phyloP scores from a whole-genome alignment of 106 monocot species.

The Allium fistulosum region DNA sequence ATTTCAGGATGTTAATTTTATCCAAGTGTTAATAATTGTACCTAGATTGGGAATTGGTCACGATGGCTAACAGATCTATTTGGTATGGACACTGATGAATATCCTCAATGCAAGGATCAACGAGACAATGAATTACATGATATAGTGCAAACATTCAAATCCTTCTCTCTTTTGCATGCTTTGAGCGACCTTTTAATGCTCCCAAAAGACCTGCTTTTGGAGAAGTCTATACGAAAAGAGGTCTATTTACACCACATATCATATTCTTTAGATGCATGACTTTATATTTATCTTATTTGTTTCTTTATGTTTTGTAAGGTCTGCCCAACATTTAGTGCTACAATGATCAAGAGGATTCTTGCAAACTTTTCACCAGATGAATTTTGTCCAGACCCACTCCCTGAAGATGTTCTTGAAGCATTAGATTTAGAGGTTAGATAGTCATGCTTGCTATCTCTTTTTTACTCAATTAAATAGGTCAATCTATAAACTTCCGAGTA shows the following conservation, averaged over 20 bases:
- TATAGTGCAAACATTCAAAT: constrained; percentile 26
- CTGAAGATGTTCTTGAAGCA: constrained; percentile 43
- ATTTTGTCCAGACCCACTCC: constrained; percentile 78
- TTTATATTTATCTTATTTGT: constrained; percentile 1
- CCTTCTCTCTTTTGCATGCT: constrained; percentile 78
- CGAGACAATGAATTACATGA: constrained; percentile 22
- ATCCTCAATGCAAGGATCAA: constrained; percentile 22
- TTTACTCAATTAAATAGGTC: background rate
- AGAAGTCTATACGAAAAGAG: constrained; percentile 67
- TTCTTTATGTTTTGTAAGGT: constrained; percentile 29
- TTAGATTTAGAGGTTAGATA: constrained; percentile 71
- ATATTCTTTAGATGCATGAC: background rate
- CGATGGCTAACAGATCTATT: constrained; percentile 74
- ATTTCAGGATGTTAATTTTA: background rate
- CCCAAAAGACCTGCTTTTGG: constrained; percentile 87
- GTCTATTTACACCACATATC: constrained; percentile 14
- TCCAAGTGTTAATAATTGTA: background rate
- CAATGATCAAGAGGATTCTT: constrained; percentile 70
- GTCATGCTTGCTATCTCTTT: background rate
- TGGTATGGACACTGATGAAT: constrained; percentile 63
- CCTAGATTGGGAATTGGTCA: constrained; percentile 93
- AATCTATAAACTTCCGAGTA: no score
- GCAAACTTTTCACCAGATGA: constrained; percentile 65
- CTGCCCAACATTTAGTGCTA: constrained; percentile 65
- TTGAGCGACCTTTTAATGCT: constrained; percentile 96